Percentiles rank a stretch among this genome's conserved stretches.
Evolutionary conservation across 1,284 basidiomycete genomes (phyloP).

Genomic region (Cryptococcus sp.): DNA sequence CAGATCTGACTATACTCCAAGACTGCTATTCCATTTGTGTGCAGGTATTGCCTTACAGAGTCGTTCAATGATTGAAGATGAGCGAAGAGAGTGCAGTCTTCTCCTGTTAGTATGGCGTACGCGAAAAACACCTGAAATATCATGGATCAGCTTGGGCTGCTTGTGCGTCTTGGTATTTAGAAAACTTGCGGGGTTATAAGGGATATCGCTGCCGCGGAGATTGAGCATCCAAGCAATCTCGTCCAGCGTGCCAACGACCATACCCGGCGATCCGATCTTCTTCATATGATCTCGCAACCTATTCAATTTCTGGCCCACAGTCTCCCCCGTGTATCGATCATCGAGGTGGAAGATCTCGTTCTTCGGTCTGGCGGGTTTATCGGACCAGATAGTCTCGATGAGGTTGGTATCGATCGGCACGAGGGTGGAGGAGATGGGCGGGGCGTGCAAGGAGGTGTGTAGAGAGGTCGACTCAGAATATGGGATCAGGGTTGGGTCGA

Average conservation of each 20-base stretch:
- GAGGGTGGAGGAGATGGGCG: constrained; percentile 59
- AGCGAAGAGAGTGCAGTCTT: constrained; percentile 72
- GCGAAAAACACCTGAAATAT: constrained; percentile 80
- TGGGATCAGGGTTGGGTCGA: constrained; percentile 75
- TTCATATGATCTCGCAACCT: constrained; percentile 65
- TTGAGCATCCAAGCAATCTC: constrained; percentile 95
- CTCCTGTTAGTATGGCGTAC: constrained; percentile 76
- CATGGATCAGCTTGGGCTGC: not conserved
- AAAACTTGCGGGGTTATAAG: constrained; percentile 76
- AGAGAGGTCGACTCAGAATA: constrained; percentile 59
- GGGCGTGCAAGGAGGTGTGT: constrained; percentile 25
- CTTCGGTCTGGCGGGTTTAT: constrained; percentile 67
- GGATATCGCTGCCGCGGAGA: constrained; percentile 87
- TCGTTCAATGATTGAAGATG: constrained; percentile 66
- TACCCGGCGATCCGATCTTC: constrained; percentile 66
- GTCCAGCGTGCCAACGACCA: constrained; percentile 79
- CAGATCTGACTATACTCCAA: constrained; percentile 72
- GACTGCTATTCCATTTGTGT: constrained; percentile 63
- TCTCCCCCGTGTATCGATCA: constrained; percentile 65
- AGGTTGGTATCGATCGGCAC: constrained; percentile 69
- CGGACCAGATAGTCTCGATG: constrained; percentile 77
- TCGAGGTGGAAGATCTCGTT: constrained; percentile 72
- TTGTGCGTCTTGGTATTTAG: not conserved
- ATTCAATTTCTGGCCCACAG: constrained; percentile 67
- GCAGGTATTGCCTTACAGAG: constrained; percentile 62